Conservation (phyloP, 768 basidiomycete species). For the Porpolomopsis calyptriformis region DNA sequence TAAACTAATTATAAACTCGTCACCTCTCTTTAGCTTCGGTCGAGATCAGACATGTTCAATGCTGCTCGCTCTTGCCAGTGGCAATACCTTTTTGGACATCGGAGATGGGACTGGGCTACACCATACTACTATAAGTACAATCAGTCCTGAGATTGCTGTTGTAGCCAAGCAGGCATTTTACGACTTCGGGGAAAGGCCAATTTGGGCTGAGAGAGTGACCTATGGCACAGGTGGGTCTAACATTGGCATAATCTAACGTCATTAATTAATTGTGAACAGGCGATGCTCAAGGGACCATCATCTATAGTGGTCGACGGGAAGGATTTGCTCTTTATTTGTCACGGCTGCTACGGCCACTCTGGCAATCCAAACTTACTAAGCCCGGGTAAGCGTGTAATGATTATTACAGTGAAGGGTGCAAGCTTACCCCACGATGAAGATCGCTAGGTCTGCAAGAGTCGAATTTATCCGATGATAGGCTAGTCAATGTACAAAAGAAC, state of each 20-base stretch:
- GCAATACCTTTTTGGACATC: constrained; percentile 67
- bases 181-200: constrained; percentile 75
- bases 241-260: constrained; percentile 2
- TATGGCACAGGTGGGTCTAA: constrained; percentile 56
- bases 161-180: constrained; percentile 82
- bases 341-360: constrained; percentile 74
- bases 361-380: constrained; percentile 72
- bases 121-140: constrained; percentile 35
- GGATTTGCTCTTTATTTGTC: constrained; percentile 83
- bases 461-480: constrained; percentile 47
- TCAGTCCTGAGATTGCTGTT: constrained; percentile 52
- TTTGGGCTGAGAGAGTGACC: constrained; percentile 68
- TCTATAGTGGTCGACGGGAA: constrained; percentile 82
- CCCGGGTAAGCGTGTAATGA: constrained; percentile 34
- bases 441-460: constrained; percentile 41
- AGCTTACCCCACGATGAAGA: constrained; percentile 19
- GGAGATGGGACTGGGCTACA: constrained; percentile 29
- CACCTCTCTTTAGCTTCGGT: constrained; percentile 53
- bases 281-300: constrained; percentile 60
- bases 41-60: constrained; percentile 89
- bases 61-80: constrained; percentile 76
- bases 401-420: background rate
- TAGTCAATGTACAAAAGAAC: constrained; percentile 72
- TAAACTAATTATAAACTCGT: constrained; percentile 5
- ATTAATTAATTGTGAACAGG: constrained; percentile 26